Conservation (phyloP, 2,329 filamentous ascomycete species). For the Sporothrix variecibatus region DNA sequence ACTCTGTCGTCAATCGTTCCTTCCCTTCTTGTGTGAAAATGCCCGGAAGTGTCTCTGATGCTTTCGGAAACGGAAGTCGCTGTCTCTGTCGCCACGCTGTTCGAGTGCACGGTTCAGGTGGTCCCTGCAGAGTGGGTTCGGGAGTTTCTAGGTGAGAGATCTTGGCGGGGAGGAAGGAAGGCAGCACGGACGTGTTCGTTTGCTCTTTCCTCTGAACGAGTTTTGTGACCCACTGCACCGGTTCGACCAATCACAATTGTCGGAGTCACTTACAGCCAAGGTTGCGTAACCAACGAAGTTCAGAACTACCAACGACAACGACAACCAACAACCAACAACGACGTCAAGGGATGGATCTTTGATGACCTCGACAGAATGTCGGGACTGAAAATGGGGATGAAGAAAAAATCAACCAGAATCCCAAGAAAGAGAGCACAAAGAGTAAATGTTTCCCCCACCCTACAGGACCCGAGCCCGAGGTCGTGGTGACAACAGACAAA, state of each 20-base stretch:
- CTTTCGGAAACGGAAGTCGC: not conserved
- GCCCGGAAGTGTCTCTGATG: not conserved
- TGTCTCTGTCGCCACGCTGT: not conserved
- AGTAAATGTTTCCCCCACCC: not conserved
- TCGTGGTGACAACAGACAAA: constrained; percentile 7
- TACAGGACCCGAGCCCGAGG: not conserved
- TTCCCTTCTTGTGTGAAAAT: not conserved
- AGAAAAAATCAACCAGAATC: not conserved
- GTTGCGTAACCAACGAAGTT: not conserved
- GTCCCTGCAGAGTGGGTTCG: constrained; percentile 16
- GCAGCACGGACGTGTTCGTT: not conserved
- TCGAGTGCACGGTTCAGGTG: constrained; percentile 5
- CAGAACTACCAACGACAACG: not conserved
- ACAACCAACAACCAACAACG: not conserved
- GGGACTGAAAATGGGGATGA: not conserved
- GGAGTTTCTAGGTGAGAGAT: not conserved
- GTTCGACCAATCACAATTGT: not conserved
- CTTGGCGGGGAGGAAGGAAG: not conserved
- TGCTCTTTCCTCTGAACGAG: not conserved
- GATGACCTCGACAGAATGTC: not conserved
- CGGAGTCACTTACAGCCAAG: not conserved
- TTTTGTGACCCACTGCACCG: not conserved
- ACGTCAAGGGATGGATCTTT: not conserved
- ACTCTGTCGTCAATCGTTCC: not conserved
- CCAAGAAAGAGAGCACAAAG: not conserved